Evolutionary conservation across 768 basidiomycete species (phyloP), one percentile per base, ranked within the genome.

Genomic region (Lentinula sp.): DNA sequence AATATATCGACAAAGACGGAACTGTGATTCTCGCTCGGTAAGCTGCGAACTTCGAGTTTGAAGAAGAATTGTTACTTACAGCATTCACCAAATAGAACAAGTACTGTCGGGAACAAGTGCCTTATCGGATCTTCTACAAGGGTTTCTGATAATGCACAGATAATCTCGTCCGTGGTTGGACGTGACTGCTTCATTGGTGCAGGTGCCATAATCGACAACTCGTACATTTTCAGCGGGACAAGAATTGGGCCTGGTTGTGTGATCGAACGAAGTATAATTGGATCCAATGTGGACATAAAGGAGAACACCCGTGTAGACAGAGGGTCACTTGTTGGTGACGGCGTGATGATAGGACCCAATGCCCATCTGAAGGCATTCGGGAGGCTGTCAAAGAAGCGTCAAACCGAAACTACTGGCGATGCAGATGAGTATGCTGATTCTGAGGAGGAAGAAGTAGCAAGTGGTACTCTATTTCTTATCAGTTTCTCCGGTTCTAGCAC

Each of bases 1-100:
- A 89, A 66, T 99, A 98, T 69, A 82, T 95, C 63, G 85, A 94
- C 18, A 85, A 86, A 65, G 86, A 90, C 64, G 82, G 84, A 63
- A 82, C 89, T 3, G 90, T 97, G 62, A 68, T 81, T 33, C 83
- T 98, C 20, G 89, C 94, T n/a, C 82, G 95, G 93, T 93, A 69
- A 58, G 81, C 64, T 6, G 36, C 53, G 54, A 42, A 43, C 9
- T 46, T 46, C 55, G 9, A 15, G 20, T 18, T 51, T 32, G 18
- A n/a, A 46, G 35, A 13, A 35, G 33, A 51, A 4, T 57, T 12
- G 23, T 20, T 20, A 16, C 36, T 37, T 20, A 39, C 33, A 18
- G 20, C 35, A 15, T 62, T 18, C 15, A 18, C 28, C 6, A n/a
- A 45, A n/a, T 66, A 93, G 93, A 64, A 93, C 92, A 10, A 90